Percentiles rank a stretch among this genome's conserved stretches.
phyloP scores from a whole-genome alignment of 352 stramenopile species.

The Detonula confervacea region DNA sequence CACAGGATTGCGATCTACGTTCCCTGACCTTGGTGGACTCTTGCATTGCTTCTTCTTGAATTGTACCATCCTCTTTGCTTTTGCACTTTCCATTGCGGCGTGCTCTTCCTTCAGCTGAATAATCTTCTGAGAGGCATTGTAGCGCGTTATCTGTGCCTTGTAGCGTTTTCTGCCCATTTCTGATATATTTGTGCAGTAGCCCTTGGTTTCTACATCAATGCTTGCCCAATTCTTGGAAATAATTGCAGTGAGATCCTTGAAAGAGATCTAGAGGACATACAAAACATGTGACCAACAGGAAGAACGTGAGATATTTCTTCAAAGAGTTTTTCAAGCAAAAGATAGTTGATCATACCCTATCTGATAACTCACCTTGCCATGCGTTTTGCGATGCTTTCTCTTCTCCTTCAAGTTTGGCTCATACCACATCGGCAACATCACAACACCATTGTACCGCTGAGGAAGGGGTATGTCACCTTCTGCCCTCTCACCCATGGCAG shows the following conservation, averaged over 20 bases:
- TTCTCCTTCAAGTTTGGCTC: slow-evolving; percentile 62
- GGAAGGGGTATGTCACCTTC: slow-evolving; percentile 49
- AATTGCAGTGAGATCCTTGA: slow-evolving; percentile 54
- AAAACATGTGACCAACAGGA: background rate
- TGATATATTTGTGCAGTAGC: slow-evolving; percentile 41
- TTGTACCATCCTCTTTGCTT: slow-evolving; percentile 5
- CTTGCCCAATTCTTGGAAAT: slow-evolving; percentile 56
- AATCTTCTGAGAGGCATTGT: slow-evolving; percentile 53
- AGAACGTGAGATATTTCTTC: background rate
- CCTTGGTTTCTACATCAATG: slow-evolving; percentile 50
- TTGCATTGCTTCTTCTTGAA: slow-evolving; percentile 7
- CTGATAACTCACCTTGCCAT: slow-evolving; percentile 49
- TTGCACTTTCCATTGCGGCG: slow-evolving; percentile 27
- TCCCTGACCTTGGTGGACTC: background rate
- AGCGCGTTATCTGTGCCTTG: slow-evolving; percentile 40
- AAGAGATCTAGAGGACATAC: slow-evolving; percentile 41
- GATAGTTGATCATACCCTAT: too few species aligned
- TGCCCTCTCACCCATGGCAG: slow-evolving; percentile 1
- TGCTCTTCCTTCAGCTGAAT: slow-evolving; percentile 45
- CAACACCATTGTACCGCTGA: slow-evolving; percentile 40
- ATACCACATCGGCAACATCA: slow-evolving; percentile 50
- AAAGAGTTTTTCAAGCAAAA: too few species aligned
- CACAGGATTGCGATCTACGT: too few species aligned
- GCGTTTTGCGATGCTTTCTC: slow-evolving; percentile 53
- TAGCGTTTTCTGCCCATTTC: slow-evolving; percentile 54